A percentile compares a stretch with the other conserved stretches of the same genome.
Evolutionary conservation across 2,329 filamentous ascomycete species (phyloP).

Genomic region (Pseudogymnoascus sp.): DNA sequence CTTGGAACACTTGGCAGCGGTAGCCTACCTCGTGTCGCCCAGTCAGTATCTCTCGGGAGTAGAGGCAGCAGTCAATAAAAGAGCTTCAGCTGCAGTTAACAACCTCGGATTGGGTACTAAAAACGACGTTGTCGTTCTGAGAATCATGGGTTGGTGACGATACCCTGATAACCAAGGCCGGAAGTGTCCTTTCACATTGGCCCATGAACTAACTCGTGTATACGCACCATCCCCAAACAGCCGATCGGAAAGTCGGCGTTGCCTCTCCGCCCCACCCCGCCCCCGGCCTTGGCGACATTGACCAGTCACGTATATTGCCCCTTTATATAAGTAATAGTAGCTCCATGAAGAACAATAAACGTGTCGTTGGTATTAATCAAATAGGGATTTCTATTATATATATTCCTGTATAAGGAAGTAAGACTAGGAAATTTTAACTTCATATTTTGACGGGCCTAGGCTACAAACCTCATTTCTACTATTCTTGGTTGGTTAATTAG

Average conservation of each 20-base stretch:
- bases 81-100: not conserved
- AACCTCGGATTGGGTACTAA: not conserved
- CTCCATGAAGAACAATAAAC: not conserved
- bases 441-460: not conserved
- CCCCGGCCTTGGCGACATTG: not conserved
- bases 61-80: not conserved
- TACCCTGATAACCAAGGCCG: constrained; percentile 7
- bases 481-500: not conserved
- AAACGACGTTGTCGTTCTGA: not conserved
- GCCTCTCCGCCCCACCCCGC: constrained; percentile 2
- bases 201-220: not conserved
- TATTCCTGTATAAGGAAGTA: not conserved
- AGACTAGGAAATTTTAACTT: not conserved
- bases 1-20: not conserved
- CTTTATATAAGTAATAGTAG: not conserved
- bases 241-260: not conserved
- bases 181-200: constrained; percentile 2
- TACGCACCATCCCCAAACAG: not conserved
- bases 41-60: not conserved
- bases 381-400: not conserved
- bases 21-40: not conserved
- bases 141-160: constrained; percentile 4
- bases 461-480: not conserved
- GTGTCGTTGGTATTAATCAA: not conserved
- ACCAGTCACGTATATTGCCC: not conserved